Conservation (phyloP, 192 early-diverging fungal genomes). For the Pilobolus umbonatus region DNA sequence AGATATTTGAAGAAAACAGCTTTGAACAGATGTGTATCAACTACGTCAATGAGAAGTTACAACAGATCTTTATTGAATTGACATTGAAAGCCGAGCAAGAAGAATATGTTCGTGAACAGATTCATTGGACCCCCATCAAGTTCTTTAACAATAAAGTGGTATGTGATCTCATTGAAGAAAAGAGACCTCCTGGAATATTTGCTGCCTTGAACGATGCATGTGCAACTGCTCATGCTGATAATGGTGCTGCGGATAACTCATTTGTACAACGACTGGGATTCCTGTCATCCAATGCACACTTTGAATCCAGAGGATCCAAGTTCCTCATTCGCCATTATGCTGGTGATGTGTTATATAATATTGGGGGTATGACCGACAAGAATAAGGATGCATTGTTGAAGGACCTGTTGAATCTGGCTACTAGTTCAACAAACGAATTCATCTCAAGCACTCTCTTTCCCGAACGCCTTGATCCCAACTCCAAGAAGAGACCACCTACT, state of each 20-base stretch:
- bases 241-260: slow-evolving; percentile 70
- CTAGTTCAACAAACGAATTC: slow-evolving; percentile 73
- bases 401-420: slow-evolving; percentile 86
- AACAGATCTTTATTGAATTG: slow-evolving; percentile 98
- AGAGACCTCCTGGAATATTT: slow-evolving; percentile 89
- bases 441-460: slow-evolving; percentile 77
- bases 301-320: slow-evolving; percentile 62
- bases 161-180: slow-evolving; percentile 97
- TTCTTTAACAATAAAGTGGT: slow-evolving; percentile 99
- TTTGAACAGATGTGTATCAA: slow-evolving; percentile 99
- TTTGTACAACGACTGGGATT: slow-evolving; percentile 64
- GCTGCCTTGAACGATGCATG: slow-evolving; percentile 96
- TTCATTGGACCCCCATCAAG: slow-evolving; percentile 98
- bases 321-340: slow-evolving; percentile 95
- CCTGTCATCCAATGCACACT: slow-evolving; percentile 68
- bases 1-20: slow-evolving; percentile 92
- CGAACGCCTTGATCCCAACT: slow-evolving; percentile 80
- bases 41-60: slow-evolving; percentile 95
- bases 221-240: slow-evolving; percentile 93
- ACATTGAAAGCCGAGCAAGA: slow-evolving; percentile 99
- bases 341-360: slow-evolving; percentile 89
- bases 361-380: slow-evolving; percentile 93
- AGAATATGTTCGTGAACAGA: slow-evolving; percentile 94
- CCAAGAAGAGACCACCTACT: slow-evolving; percentile 96
- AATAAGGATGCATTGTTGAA: slow-evolving; percentile 96